Base-by-base conservation (phyloP, 306 rosid genomes). In the Vigna angularis region DNA sequence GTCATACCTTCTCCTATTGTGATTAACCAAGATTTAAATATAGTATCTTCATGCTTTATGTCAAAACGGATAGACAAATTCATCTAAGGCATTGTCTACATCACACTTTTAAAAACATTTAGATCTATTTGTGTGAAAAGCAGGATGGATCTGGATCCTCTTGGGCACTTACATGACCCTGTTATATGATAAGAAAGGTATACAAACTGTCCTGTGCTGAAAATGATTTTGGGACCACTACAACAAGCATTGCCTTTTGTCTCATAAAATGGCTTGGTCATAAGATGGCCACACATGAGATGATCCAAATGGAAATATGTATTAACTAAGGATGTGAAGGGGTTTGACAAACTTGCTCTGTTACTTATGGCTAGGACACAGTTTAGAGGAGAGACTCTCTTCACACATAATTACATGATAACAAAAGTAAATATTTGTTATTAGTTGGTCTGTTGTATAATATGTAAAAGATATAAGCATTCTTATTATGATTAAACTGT, bases 131-230 rank as follows among this genome's bases (percentile, higher is more conserved):
- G 64, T 22, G 38, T 34, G 38, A 5, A 34, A 32, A 52, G 18
- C 75, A 51, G 32, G 32, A 36, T 71, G 63, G 20, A 52, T 18
- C 52, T 71, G 34, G 36, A 52, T 71, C 48, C 75, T 70, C 32
- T 52, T 10, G 36, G 17, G 7, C 64, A 52, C 17, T 34, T 49
- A 17, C 75, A 32, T 51, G 64, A 36, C 49, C 49, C 52, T 52
- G 20, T 11, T 40, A 55, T 30, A 30, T 30, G 55, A 22, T 56
- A 18, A 57, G 22, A 55, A 40, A 56, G 68, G 12, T 24, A 56
- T 36, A 56, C 26, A 42, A 15, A 73, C 24, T 57, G n/a, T 3
- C 44, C 3, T 57, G 5, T 73, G 16, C 22, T 3, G 9, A 52
- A 55, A 55, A 55, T 20, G 48, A 38, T 20, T 72, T 7, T 57